A percentile compares a stretch with the other conserved stretches of the same genome.
phyloP scores from a whole-genome alignment of 495 filamentous ascomycete species.

The Hypoxylon lienhwacheense region DNA sequence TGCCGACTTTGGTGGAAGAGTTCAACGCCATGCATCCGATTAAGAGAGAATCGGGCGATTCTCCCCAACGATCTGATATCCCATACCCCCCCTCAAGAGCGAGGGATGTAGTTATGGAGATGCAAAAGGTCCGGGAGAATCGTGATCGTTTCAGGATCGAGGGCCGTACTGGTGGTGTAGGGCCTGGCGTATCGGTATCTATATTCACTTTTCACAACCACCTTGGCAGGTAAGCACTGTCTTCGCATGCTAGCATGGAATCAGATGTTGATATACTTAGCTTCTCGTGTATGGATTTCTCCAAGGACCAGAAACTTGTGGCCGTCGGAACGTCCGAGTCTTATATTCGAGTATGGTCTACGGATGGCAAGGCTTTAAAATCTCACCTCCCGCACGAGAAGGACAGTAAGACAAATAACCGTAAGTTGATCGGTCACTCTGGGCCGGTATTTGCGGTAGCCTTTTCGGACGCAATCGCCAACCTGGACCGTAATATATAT shows the following conservation, averaged over 20 bases:
- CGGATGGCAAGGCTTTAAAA: conserved; percentile 74
- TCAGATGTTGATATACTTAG: conserved; percentile 52
- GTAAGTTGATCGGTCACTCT: conserved; percentile 88
- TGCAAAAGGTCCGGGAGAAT: conserved; percentile 91
- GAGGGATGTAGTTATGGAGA: conserved; percentile 88
- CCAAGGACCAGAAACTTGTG: conserved; percentile 79
- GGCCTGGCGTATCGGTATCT: conserved; percentile 78
- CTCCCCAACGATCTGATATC: conserved; percentile 71
- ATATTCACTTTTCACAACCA: conserved; percentile 99
- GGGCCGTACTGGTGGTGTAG: conserved; percentile 74
- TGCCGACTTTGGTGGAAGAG: conserved; percentile 68
- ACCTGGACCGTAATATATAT: conserved; percentile 49
- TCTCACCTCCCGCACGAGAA: conserved; percentile 46
- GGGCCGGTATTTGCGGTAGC: conserved; percentile 86
- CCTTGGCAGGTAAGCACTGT: conserved; percentile 68
- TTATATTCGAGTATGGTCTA: conserved; percentile 89
- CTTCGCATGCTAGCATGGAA: neutral
- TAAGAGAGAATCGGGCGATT: conserved; percentile 88
- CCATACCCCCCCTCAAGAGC: conserved; percentile 84
- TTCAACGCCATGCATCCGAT: conserved; percentile 75
- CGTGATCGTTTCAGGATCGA: conserved; percentile 86
- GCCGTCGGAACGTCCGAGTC: conserved; percentile 89
- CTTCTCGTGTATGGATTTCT: conserved; percentile 89
- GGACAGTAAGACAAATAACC: conserved; percentile 54
- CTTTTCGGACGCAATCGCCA: conserved; percentile 76